phyloP scores from a whole-genome alignment of 2,329 filamentous ascomycete genomes.

The Xylaria multiplex region DNA sequence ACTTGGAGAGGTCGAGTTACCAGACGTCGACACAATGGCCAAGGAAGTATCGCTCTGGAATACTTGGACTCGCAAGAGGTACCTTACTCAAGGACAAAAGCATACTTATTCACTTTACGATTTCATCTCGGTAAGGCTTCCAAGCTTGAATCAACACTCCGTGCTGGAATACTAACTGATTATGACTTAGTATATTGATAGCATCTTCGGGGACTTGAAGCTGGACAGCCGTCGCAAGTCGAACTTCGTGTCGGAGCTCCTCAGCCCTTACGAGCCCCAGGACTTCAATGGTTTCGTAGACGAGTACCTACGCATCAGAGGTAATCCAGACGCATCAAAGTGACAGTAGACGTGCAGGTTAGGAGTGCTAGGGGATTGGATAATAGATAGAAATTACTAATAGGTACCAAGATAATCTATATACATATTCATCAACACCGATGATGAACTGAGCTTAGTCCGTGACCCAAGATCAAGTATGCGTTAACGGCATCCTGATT shows the following conservation, averaged over 20 bases:
- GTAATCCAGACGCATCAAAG: background rate
- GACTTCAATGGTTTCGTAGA: constrained; percentile 48
- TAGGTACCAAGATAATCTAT: no score
- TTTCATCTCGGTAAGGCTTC: constrained; percentile 45
- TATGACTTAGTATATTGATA: constrained; percentile 46
- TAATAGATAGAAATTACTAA: background rate
- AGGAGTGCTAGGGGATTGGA: background rate
- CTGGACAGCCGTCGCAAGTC: constrained; percentile 46
- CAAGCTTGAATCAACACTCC: background rate
- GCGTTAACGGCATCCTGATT: background rate
- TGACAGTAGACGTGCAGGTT: background rate
- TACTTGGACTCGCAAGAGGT: constrained; percentile 49
- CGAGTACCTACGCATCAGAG: constrained; percentile 43
- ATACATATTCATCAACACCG: background rate
- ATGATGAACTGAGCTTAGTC: background rate
- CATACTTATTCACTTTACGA: constrained; percentile 48
- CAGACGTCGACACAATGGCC: constrained; percentile 44
- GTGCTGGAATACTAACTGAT: constrained; percentile 3
- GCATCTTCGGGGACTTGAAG: constrained; percentile 46
- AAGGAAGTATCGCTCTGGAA: constrained; percentile 49
- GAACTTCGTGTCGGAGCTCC: constrained; percentile 46
- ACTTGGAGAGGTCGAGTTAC: constrained; percentile 46
- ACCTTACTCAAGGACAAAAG: constrained; percentile 47
- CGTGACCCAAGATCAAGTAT: background rate
- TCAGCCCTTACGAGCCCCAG: constrained; percentile 44